These are phyloP conservation scores for Podospora bellae-mahoneyi DNA, from an alignment of 495 filamentous ascomycete species.

Conservation along the genomic window DNA sequence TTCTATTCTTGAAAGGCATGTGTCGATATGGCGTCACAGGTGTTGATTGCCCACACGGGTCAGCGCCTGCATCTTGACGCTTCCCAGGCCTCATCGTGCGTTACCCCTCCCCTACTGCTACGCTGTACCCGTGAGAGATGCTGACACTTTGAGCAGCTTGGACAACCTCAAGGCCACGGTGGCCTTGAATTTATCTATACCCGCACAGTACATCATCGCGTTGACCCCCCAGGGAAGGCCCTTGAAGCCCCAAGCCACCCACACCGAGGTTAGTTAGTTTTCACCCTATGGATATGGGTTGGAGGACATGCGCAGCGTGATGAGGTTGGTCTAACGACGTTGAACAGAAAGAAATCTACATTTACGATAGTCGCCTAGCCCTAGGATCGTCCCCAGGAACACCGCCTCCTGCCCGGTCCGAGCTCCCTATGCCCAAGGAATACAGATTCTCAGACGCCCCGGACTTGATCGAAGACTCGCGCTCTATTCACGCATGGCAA, in stretches of 20 bases:
- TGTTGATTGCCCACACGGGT: conserved; percentile 86
- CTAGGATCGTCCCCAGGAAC: conserved; percentile 42
- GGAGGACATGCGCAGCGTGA: neutral
- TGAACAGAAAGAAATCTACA: conserved; percentile 75
- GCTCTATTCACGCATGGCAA: conserved; percentile 76
- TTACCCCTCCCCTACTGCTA: conserved; percentile 17
- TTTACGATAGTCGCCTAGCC: conserved; percentile 74
- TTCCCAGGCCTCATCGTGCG: conserved; percentile 65
- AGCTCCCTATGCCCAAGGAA: conserved; percentile 55
- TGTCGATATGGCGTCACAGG: conserved; percentile 60
- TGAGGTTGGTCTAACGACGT: conserved; percentile 11
- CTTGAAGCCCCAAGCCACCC: conserved; percentile 68
- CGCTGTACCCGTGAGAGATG: neutral
- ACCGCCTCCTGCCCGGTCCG: conserved; percentile 42
- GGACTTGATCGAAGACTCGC: conserved; percentile 67
- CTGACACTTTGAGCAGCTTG: conserved; percentile 30
- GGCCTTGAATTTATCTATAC: conserved; percentile 61
- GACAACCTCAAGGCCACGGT: conserved; percentile 73
- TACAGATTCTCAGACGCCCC: conserved; percentile 61
- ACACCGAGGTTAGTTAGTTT: conserved; percentile 62
- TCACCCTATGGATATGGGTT: neutral
- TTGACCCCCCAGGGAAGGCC: conserved; percentile 80
- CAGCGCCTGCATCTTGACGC: conserved; percentile 73
- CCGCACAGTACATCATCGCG: conserved; percentile 68
- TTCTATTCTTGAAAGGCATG: conserved; percentile 29